These are phyloP conservation scores for Talaromyces borbonicus DNA, from an alignment of 495 filamentous ascomycete species.

Conservation along the genomic window DNA sequence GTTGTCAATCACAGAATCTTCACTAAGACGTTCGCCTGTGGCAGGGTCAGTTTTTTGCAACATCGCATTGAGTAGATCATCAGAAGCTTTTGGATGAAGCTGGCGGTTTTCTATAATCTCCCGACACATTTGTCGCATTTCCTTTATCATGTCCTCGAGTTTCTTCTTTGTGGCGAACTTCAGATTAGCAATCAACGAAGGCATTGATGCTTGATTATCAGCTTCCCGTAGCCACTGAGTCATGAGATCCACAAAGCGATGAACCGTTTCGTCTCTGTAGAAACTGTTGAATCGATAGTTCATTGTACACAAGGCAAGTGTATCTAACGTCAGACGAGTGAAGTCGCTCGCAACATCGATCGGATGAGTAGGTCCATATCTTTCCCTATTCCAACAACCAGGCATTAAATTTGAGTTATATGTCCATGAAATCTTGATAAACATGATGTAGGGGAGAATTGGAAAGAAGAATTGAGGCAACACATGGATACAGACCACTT, in stretches of 20 bases:
- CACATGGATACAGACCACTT: conserved; percentile 55
- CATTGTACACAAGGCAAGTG: conserved; percentile 64
- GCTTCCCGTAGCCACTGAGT: conserved; percentile 45
- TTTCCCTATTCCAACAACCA: background rate
- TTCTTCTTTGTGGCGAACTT: conserved; percentile 42
- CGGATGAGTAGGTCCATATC: conserved; percentile 43
- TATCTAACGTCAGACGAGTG: conserved; percentile 64
- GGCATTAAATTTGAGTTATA: background rate
- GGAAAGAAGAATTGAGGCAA: background rate
- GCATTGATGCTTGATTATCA: conserved; percentile 39
- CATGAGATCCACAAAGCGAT: conserved; percentile 63
- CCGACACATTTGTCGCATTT: conserved; percentile 43
- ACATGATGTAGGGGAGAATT: background rate
- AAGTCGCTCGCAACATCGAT: conserved; percentile 63
- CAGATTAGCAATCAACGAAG: conserved; percentile 41
- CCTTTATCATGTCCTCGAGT: conserved; percentile 47
- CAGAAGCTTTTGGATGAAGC: conserved; percentile 44
- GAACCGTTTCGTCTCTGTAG: conserved; percentile 51
- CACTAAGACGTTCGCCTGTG: conserved; percentile 53
- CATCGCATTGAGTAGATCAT: conserved; percentile 64
- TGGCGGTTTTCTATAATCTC: conserved; percentile 53
- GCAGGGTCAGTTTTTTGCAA: conserved; percentile 54
- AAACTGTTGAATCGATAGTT: conserved; percentile 67
- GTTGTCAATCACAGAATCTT: conserved; percentile 55
- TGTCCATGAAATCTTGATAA: background rate